These are phyloP conservation scores for Sarocladium oryzae DNA, from an alignment of 2,329 filamentous ascomycete genomes.

Conservation along the genomic window DNA sequence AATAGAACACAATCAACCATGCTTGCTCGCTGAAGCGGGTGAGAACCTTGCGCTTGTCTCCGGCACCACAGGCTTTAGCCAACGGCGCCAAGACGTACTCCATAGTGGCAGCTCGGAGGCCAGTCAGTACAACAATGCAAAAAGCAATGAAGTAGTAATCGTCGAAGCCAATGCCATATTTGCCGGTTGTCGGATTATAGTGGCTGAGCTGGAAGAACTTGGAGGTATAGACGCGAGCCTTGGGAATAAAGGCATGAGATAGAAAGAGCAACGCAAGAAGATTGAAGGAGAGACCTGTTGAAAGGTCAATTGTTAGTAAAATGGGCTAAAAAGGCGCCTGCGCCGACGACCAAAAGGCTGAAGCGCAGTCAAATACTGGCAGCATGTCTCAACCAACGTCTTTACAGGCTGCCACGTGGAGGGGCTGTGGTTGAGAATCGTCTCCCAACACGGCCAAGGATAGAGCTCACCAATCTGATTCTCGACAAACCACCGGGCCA, in stretches of 20 bases:
- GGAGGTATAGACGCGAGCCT: constrained; percentile 68
- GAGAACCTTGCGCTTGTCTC: constrained; percentile 63
- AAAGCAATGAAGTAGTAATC: constrained; percentile 73
- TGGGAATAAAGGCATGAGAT: constrained; percentile 75
- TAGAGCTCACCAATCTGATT: constrained; percentile 68
- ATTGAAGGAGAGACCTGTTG: constrained; percentile 70
- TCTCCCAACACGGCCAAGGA: not conserved
- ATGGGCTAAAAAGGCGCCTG: not conserved
- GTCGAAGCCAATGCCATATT: constrained; percentile 71
- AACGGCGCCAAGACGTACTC: constrained; percentile 80
- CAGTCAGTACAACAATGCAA: constrained; percentile 80
- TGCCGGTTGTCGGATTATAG: constrained; percentile 59
- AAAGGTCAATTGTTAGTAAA: constrained; percentile 4
- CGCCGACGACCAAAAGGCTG: not conserved
- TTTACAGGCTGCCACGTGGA: not conserved
- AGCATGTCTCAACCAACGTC: constrained; percentile 7
- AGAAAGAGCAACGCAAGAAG: constrained; percentile 76
- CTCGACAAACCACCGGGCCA: constrained; percentile 65
- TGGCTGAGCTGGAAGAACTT: constrained; percentile 89
- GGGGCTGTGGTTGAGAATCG: constrained; percentile 11
- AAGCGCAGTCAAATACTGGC: not conserved
- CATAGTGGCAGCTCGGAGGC: constrained; percentile 75
- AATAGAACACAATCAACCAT: constrained; percentile 83
- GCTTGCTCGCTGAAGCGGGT: constrained; percentile 90
- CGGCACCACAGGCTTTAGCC: constrained; percentile 63